Base-by-base conservation (phyloP, 805 yeast species). In the Pichia insulana region DNA sequence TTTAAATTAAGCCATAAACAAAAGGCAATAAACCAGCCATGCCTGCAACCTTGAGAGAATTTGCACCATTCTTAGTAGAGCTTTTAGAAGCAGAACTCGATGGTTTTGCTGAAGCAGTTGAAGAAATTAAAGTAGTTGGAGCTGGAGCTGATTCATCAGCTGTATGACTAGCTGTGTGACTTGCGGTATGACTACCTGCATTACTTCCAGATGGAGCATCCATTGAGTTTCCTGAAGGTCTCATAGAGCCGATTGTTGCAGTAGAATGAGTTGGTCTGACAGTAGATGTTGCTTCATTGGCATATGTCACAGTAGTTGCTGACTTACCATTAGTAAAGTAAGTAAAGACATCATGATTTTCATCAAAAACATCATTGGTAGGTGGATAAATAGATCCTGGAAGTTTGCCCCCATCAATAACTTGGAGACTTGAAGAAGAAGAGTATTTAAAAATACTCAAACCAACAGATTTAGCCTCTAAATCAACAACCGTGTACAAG, bases 401-500 rank as follows among this genome's bases (percentile, higher is more conserved):
- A 37, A 37, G 30, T 16, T 31, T 34, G 25, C 17, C 27, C 25
- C 32, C 28, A 33, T 11, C 25, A 18, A 78, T 69, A 13, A 59
- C 64, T 41, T 74, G 73, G 34, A 76, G 66, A 43, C 73, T 58
- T 37, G 53, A 58, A 4, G 52, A 56, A 25, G 45, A 47, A 8
- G 67, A 51, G 22, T 50, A 42, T 42, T 48, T 56, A 22, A 54
- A 58, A 3, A 66, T 76, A 47, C 69, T 77, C 12, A 74, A 36
- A 3, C 68, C 67, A 22, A 73, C 53, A 34, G 64, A 62, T 18
- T 58, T 50, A 35, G 62, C 61, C 30, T 70, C 76, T 38, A 74
- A 53, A 53, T 75, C 77, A 48, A 64, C 73, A 31, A 73, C 76
- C 13, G 66, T 63, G 47, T 75, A 74, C 0, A 74, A 71, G 12